A percentile compares a stretch with the other conserved stretches of the same genome.
These are phyloP conservation scores for Trichoderma semiorbis DNA, from an alignment of 2,329 filamentous ascomycete species.

Conservation along the genomic window DNA sequence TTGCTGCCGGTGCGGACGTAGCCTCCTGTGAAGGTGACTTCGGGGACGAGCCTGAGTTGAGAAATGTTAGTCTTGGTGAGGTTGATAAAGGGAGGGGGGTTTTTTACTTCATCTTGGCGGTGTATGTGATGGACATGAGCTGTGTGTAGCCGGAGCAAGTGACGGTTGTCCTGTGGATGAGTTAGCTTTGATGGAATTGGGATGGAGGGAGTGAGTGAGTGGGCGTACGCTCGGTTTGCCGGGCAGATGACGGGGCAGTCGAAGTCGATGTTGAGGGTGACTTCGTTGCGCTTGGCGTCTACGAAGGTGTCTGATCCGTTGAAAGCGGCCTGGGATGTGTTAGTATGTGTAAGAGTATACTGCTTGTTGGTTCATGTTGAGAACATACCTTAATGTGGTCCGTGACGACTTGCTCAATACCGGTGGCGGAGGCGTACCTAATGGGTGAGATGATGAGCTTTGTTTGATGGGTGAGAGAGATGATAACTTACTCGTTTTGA, in stretches of 20 bases:
- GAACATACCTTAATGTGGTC: neutral
- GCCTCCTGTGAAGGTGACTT: constrained; percentile 15
- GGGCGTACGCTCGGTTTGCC: constrained; percentile 11
- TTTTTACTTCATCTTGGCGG: constrained; percentile 13
- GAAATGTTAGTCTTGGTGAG: neutral
- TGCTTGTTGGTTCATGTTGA: neutral
- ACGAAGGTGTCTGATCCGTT: constrained; percentile 3
- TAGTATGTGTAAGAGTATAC: neutral
- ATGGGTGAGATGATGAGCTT: neutral
- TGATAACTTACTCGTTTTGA: constrained; percentile 1
- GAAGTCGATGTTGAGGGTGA: constrained; percentile 10
- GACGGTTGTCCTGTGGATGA: neutral
- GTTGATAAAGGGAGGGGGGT: neutral
- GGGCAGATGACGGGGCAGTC: constrained; percentile 9
- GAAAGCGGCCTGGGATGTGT: neutral
- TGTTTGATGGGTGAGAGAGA: neutral
- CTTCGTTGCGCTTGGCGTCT: constrained; percentile 10
- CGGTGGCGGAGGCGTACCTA: constrained; percentile 1
- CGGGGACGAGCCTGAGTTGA: neutral
- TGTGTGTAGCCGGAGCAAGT: constrained; percentile 15
- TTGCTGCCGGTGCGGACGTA: constrained; percentile 9
- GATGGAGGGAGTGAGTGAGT: neutral
- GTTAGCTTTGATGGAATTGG: neutral
- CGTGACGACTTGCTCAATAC: neutral
- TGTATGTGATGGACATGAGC: constrained; percentile 16